A percentile compares a stretch with the other conserved stretches of the same genome.
Conservation (phyloP, 345 rosid species). For the Salix dunnii region DNA sequence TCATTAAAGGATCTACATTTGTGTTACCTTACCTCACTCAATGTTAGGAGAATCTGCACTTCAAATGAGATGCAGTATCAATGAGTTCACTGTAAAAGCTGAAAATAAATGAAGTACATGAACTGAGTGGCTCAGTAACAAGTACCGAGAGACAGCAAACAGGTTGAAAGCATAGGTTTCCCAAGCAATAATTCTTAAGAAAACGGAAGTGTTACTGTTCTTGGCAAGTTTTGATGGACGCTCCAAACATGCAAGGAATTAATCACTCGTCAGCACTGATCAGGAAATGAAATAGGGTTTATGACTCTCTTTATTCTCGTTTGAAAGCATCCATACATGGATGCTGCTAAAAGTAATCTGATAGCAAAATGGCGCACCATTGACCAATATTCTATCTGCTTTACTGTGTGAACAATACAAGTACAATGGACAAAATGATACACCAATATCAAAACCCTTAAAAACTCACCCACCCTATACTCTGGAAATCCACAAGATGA, state of each 20-base stretch:
- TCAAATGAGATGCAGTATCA: no score
- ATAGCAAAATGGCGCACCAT: neutral
- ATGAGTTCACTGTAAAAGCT: no score
- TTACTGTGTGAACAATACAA: constrained; percentile 27
- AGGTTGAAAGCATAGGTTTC: no score
- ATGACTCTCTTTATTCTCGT: no score
- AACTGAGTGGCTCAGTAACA: no score
- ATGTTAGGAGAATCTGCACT: no score
- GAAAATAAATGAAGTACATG: no score
- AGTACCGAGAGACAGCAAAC: neutral
- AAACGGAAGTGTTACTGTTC: neutral
- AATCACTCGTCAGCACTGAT: neutral
- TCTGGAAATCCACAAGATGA: neutral
- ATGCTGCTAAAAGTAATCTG: no score
- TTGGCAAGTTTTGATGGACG: neutral
- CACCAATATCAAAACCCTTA: neutral
- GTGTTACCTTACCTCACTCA: no score
- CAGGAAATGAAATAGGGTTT: neutral
- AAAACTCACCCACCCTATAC: constrained; percentile 8
- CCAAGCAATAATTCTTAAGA: neutral
- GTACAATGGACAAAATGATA: constrained; percentile 27
- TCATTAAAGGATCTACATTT: no score
- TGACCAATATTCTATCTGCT: constrained; percentile 1
- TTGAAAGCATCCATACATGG: no score
- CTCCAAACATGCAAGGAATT: neutral